phyloP scores from a whole-genome alignment of 2,329 filamentous ascomycete genomes.

The Fusarium hostae region DNA sequence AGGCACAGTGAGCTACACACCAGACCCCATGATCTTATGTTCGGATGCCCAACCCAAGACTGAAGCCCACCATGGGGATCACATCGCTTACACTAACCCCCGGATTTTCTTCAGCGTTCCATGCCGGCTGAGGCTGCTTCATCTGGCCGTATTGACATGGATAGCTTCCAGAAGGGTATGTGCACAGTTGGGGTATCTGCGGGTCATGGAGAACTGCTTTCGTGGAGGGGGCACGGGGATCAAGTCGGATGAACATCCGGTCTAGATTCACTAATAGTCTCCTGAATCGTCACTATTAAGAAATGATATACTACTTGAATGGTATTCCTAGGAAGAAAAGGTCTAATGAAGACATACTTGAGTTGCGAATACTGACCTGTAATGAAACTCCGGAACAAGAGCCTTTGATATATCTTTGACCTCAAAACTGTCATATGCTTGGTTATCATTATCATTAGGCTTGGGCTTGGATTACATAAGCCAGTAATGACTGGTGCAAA shows the following conservation, averaged over 20 bases:
- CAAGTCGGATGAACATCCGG: background rate
- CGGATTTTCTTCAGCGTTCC: background rate
- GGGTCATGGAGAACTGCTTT: background rate
- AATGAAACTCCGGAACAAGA: background rate
- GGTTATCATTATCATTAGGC: background rate
- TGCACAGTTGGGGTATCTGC: background rate
- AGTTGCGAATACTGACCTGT: too few relatives aligned
- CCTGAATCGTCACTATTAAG: too few relatives aligned
- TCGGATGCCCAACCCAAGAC: background rate
- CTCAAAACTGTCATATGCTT: accelerated
- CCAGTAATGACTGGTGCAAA: background rate
- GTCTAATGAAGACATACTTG: too few relatives aligned
- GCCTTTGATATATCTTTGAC: background rate
- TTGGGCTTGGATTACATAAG: accelerated
- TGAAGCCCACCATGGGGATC: background rate
- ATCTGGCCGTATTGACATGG: background rate
- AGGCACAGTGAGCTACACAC: accelerated
- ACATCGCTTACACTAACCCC: background rate
- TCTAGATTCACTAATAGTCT: accelerated
- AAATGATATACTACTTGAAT: too few relatives aligned
- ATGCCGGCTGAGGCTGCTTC: background rate
- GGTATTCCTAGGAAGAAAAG: too few relatives aligned
- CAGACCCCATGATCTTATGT: background rate
- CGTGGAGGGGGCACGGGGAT: too few relatives aligned
- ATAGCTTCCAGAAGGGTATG: background rate